Conservation (phyloP, 2,329 filamentous ascomycete genomes). For the Cladobotryum mycophilum region DNA sequence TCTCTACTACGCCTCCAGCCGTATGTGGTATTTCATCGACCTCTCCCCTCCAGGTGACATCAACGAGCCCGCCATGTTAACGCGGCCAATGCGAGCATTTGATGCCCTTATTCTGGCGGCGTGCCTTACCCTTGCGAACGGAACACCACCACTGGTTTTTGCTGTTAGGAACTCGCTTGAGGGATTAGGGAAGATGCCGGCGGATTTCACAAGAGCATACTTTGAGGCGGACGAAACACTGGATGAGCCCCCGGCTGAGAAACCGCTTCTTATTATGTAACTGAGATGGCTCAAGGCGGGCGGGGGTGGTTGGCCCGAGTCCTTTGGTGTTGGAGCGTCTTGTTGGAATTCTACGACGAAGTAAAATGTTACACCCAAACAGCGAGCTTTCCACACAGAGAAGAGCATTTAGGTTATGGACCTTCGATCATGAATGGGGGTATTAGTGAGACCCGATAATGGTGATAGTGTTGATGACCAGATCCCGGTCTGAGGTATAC, state of each 20-base stretch:
- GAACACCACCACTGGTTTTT: conserved; percentile 13
- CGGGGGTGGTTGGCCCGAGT: background rate
- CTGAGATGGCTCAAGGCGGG: too few relatives aligned
- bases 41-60: conserved; percentile 4
- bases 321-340: background rate
- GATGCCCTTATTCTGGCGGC: conserved; percentile 14
- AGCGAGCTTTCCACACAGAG: too few relatives aligned
- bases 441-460: too few relatives aligned
- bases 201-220: conserved; percentile 9
- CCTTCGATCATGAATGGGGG: too few relatives aligned
- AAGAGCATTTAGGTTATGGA: too few relatives aligned
- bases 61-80: conserved; percentile 5
- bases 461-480: too few relatives aligned
- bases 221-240: conserved; percentile 11
- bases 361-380: too few relatives aligned
- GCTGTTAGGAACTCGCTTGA: conserved; percentile 10
- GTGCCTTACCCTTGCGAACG: conserved; percentile 11
- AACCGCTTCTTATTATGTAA: background rate
- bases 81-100: conserved; percentile 14
- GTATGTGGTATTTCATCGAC: conserved; percentile 19
- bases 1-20: conserved; percentile 12
- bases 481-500: too few relatives aligned
- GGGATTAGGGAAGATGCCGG: conserved; percentile 12
- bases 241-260: background rate
- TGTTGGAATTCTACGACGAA: background rate